Evolutionary conservation across 441 rosid species (phyloP).

Genomic region (Pelargonium australe): DNA sequence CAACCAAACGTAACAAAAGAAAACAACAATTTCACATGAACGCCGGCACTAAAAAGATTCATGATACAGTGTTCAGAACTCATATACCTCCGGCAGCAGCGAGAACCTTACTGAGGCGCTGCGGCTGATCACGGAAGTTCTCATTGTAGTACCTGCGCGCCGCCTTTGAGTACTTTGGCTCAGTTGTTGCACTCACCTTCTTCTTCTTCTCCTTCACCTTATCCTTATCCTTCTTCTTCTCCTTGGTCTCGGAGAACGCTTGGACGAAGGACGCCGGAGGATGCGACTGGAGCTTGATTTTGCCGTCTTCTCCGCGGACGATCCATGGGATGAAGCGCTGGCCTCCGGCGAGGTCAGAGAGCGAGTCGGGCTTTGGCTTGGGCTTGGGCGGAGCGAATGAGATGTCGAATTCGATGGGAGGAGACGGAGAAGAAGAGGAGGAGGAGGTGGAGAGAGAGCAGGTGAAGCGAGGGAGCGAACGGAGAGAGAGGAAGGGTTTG

Average conservation of each 20-base stretch:
- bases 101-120: slow-evolving; percentile 81
- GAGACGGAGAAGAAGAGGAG: slow-evolving; percentile 9
- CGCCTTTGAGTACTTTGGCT: slow-evolving; percentile 63
- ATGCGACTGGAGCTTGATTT: slow-evolving; percentile 57
- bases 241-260: slow-evolving; percentile 49
- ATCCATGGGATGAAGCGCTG: slow-evolving; percentile 83
- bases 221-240: slow-evolving; percentile 23
- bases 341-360: slow-evolving; percentile 14
- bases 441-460: slow-evolving; percentile 32
- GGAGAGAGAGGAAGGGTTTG: slow-evolving; percentile 31
- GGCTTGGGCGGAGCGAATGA: slow-evolving; percentile 71
- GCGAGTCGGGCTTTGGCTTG: slow-evolving; percentile 25
- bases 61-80: neutral
- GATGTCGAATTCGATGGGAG: slow-evolving; percentile 51
- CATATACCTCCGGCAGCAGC: slow-evolving; percentile 84
- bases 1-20: neutral
- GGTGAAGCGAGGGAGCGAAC: slow-evolving; percentile 34
- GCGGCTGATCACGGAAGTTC: slow-evolving; percentile 56
- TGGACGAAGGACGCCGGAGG: slow-evolving; percentile 60
- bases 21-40: neutral
- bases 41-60: neutral
- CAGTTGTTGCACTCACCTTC: neutral
- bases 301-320: slow-evolving; percentile 79
- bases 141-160: slow-evolving; percentile 81
- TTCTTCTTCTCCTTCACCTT: neutral